A percentile compares a stretch with the other conserved stretches of the same genome.
phyloP scores from a whole-genome alignment of 768 basidiomycete genomes.

The Cyclocybe aegerita region DNA sequence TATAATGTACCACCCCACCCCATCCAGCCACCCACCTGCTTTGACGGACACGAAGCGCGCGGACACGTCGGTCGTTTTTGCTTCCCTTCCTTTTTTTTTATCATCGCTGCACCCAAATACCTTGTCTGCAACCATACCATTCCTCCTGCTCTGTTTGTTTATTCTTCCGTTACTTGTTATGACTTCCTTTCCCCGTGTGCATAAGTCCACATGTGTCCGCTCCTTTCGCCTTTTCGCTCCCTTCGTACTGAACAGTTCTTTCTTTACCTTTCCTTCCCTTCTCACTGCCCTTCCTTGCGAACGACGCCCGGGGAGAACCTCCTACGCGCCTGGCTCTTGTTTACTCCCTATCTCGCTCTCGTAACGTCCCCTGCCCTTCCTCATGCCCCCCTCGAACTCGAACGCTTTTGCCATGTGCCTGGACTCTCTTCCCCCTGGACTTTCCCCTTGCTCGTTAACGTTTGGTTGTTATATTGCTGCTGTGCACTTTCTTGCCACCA shows the following conservation, averaged over 20 bases:
- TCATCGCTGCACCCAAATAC: not conserved
- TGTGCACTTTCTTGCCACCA: no score
- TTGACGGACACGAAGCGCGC: constrained; percentile 3
- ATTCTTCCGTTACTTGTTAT: not conserved
- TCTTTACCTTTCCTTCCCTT: not conserved
- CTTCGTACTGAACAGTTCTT: constrained; percentile 1
- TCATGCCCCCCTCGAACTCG: no score
- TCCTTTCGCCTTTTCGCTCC: not conserved
- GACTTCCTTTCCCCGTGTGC: not conserved
- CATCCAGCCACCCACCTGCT: constrained; percentile 7
- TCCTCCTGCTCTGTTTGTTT: not conserved
- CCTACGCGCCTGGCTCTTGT: no score
- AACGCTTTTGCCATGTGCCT: no score
- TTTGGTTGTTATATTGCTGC: no score
- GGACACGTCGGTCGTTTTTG: not conserved
- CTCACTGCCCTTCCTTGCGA: not conserved
- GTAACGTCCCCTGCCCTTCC: no score
- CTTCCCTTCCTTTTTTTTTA: not conserved
- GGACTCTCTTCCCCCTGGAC: no score
- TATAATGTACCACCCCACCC: constrained; percentile 12
- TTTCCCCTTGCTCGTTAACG: no score
- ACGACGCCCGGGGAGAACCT: no score
- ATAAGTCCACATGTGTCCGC: not conserved
- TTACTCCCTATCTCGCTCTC: no score
- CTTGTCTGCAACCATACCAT: not conserved